These are phyloP conservation scores for Ceratobasidium theobromae DNA, from an alignment of 1,284 basidiomycete species.

Conservation along the genomic window DNA sequence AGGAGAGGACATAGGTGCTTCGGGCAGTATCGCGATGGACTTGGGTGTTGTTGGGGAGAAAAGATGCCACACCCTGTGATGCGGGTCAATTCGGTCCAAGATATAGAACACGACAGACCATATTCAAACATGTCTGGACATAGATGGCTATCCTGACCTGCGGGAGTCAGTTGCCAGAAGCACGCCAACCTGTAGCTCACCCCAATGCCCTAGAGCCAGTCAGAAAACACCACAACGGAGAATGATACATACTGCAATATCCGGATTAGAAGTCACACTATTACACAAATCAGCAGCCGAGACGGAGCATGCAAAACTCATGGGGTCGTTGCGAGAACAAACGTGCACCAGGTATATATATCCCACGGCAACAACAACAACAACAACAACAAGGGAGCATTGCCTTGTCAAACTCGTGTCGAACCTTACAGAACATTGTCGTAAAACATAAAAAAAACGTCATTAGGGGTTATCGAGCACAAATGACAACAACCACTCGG, in stretches of 20 bases:
- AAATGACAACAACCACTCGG: too few species aligned
- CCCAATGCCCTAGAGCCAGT: slow-evolving; percentile 22
- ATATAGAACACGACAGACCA: neutral
- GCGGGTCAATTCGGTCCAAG: neutral
- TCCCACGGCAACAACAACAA: too few species aligned
- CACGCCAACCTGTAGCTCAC: neutral
- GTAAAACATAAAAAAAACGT: too few species aligned
- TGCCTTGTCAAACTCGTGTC: too few species aligned
- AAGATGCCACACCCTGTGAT: neutral
- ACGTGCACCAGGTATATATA: too few species aligned
- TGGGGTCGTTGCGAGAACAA: neutral
- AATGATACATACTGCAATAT: slow-evolving; percentile 12
- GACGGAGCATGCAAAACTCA: slow-evolving; percentile 1
- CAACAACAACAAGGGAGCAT: too few species aligned
- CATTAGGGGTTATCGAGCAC: neutral
- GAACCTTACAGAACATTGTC: too few species aligned
- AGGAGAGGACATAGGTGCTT: slow-evolving; percentile 8
- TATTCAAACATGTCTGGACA: neutral
- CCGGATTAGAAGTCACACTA: slow-evolving; percentile 13
- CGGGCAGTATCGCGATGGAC: slow-evolving; percentile 2
- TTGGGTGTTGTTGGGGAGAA: slow-evolving; percentile 6
- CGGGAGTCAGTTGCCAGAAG: neutral
- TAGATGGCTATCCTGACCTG: neutral
- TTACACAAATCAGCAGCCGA: neutral
- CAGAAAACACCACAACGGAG: too few species aligned